These are phyloP conservation scores for Sugiyamaella marilandica DNA, from an alignment of 805 yeast species.

Conservation along the genomic window DNA sequence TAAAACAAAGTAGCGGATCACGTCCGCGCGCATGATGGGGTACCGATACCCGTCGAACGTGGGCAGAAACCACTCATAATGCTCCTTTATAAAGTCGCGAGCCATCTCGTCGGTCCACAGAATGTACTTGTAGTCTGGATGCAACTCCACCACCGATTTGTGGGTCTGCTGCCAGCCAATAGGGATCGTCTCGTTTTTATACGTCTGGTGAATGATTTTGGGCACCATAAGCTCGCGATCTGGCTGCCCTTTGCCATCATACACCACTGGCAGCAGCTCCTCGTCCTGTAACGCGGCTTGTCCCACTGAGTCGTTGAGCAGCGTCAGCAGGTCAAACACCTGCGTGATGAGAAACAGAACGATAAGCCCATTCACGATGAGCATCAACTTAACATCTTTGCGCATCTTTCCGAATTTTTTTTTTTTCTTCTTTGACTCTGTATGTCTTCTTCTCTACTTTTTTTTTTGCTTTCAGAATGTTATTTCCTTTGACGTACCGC, in stretches of 20 bases:
- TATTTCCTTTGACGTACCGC: too few relatives aligned
- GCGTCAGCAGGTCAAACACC: conserved; percentile 64
- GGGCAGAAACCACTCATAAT: conserved; percentile 78
- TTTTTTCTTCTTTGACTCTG: background rate
- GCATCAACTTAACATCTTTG: conserved; percentile 10
- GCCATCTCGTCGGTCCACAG: conserved; percentile 87
- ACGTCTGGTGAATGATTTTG: conserved; percentile 90
- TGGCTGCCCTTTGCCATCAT: conserved; percentile 16
- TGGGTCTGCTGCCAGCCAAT: conserved; percentile 77
- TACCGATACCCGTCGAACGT: conserved; percentile 72
- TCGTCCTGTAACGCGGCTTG: conserved; percentile 62
- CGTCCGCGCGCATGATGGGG: conserved; percentile 85
- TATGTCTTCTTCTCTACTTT: too few relatives aligned
- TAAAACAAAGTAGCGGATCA: conserved; percentile 77
- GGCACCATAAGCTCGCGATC: conserved; percentile 53
- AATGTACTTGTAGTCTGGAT: conserved; percentile 76
- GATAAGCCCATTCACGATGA: conserved; percentile 17
- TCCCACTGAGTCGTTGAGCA: conserved; percentile 63
- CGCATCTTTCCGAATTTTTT: conserved; percentile 4
- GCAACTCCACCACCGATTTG: conserved; percentile 64
- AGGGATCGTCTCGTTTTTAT: conserved; percentile 71
- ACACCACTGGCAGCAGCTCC: conserved; percentile 49
- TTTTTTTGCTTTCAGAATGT: too few relatives aligned
- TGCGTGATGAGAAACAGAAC: conserved; percentile 47
- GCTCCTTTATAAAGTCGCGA: conserved; percentile 65